Evolutionary conservation across 208 protist species (phyloP), one percentile per base, ranked within the genome.

Genomic region (Acanthamoeba triangularis): DNA sequence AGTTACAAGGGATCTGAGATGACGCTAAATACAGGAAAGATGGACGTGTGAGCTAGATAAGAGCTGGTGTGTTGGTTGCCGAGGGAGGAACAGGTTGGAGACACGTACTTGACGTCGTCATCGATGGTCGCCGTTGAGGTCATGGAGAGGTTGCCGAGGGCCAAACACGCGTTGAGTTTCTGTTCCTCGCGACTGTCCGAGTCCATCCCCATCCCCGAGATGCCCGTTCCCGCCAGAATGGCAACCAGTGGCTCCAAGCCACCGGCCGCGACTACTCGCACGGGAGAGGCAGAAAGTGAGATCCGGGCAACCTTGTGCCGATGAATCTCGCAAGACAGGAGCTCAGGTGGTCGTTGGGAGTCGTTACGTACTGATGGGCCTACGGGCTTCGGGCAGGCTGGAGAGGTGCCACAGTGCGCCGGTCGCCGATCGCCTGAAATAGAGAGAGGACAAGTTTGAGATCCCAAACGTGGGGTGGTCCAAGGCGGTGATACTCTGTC

Each of bases 121-220:
- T 78, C 35, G 33, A 10, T n/a, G 18, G 52, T 41, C 52, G 20
- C 10, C 10, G 52, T 23, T 20, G 52, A 56, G 41, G 23, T 16
- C 76, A 85, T 85, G 76, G 76, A 85, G 44, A 85, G 76, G 30
- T 85, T 85, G 18, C 44, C 76, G 28, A 85, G 47, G 11, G 76
- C 76, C 47, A 85, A 35, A 13, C 76, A 85, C 5, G 76, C 76
- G 47, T 85, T 85, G 76, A 85, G 76, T 8, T 49, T 49, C 23
- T 59, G 76, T 20, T 85, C 76, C 41, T 85, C 41, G 20, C 76
- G 14, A 35, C 44, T 33, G 5, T 85, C 76, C 14, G 37, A 16
- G 5, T 85, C 76, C 33, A 80, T 13, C 14, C 28, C 61, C 69
- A n/a, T 0, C 35, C 10, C 37, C 4, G 37, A 56, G 52, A 56